Base-by-base conservation (phyloP, 208 protist species). In the Leishmania aethiopica region DNA sequence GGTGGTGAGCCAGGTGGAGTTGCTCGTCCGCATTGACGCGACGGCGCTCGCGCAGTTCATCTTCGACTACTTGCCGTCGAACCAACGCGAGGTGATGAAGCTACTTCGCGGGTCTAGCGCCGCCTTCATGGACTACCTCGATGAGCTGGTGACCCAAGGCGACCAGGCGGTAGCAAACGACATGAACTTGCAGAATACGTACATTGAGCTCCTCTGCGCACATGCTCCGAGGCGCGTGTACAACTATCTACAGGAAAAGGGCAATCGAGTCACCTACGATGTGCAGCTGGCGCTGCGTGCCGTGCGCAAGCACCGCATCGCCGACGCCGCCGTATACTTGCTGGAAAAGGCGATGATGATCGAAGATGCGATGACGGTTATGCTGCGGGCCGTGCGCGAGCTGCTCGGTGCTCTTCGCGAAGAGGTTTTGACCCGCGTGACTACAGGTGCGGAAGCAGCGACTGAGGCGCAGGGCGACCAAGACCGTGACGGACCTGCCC, bases 171-270 rank as follows among this genome's bases (percentile, higher is more conserved):
- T 93, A 13, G 72, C 83, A 66, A 86, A 66, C 45, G 91, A 97
- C 81, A 81, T 90, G 67, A 87, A 85, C 51, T 75, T 97, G 74
- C 94, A 97, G 80, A 94, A 95, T 80, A 91, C 84, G 6, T 97
- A 96, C 86, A 96, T 97, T 88, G 92, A 94, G 83, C 87, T 97
- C 0, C 83, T 96, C 4, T 95, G 90, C 74, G 82, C 84, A 25
- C 82, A 95, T 70, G 82, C 89, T 3, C 91, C 94, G 53, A 60
- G 51, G n/a, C 77, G 85, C 1, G 94, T 97, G 28, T 93, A 92
- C 83, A 37, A 75, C 19, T 92, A 97, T 70, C 73, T 97, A 35
- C 81, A 86, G 73, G 49, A 83, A 25, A 67, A 87, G 19, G 91
- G 88, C 47, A 80, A 66, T 62, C 59, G 79, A 13, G 89, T 96